Base-by-base conservation (phyloP, 2,329 filamentous ascomycete genomes). In the Paraphaeosphaeria minitans region DNA sequence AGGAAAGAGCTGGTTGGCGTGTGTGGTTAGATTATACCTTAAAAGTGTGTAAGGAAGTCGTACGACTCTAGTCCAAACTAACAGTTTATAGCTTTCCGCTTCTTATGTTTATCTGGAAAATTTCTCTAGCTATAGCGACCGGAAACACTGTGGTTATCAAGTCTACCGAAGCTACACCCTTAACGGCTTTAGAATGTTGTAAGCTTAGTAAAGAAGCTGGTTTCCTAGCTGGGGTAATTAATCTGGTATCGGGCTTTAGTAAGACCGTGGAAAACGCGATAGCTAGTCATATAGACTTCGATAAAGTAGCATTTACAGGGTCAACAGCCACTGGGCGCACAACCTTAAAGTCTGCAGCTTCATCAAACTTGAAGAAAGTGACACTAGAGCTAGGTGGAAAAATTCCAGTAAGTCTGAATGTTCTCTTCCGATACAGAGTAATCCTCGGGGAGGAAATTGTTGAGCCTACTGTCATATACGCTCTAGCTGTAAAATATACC, bases 251-350 rank as follows among this genome's bases (percentile, higher is more conserved):
- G 60, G 91, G 91, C 0, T 82, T 86, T 53, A 90, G 90, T 27
- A 81, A 82, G 29, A 86, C 87, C 37, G 87, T 89, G 0, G 91
- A 91, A 12, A 82, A 87, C 5, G 87, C 89, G 0, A 81, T 93
- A 9, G 88, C 87, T 1, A 81, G 82, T 42, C 91, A 94, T 71
- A 77, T 85, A 22, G 84, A 84, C 43, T 83, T 94, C 16, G 87
- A 91, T 70, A 93, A 93, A 80, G 82, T 94, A 60, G 89, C 90
- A 0, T 94, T 93, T 64, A 93, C 91, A 0, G 91, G 91, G 41
- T 90, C 87, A 4, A 93, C 90, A 0, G 79, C 80, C 1, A 93
- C 90, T 0, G 91, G 88, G 7, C 85, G 86, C 56, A 83, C 88
- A 52, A 91, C 93, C 63, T 92, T 93, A 89, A 91, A 90, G 72